phyloP scores from a whole-genome alignment of 345 rosid genomes.

The Angophora floribunda region DNA sequence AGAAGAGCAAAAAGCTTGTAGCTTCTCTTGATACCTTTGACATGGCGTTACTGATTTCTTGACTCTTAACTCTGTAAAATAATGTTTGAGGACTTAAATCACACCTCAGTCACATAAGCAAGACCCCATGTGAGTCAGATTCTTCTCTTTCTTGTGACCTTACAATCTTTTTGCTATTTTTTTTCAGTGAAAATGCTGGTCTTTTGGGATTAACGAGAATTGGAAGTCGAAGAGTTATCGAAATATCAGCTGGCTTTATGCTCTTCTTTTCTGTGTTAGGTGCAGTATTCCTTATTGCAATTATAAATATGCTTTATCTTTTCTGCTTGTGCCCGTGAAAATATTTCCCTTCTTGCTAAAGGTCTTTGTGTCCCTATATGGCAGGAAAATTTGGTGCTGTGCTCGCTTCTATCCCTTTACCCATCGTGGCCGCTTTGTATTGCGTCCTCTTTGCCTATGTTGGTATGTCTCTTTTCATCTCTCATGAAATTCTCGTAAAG shows the following conservation, averaged over 20 bases:
- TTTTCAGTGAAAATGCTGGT: conserved; percentile 80
- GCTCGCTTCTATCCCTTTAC: conserved; percentile 82
- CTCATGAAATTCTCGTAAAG: neutral
- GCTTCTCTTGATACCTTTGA: neutral
- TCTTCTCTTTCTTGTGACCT: neutral
- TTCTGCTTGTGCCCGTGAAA: neutral
- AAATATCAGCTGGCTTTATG: conserved; percentile 81
- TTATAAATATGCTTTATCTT: neutral
- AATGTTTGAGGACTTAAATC: neutral
- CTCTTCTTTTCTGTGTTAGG: conserved; percentile 86
- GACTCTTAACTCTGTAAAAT: neutral
- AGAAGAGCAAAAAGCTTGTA: neutral
- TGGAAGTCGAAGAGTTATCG: conserved; percentile 78
- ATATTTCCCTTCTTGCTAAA: neutral
- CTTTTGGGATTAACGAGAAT: conserved; percentile 78
- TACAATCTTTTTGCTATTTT: neutral
- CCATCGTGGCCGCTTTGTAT: conserved; percentile 71
- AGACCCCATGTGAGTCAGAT: neutral
- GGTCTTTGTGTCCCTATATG: neutral
- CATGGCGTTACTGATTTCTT: neutral
- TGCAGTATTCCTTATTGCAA: neutral
- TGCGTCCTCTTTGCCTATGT: conserved; percentile 82
- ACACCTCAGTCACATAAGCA: neutral
- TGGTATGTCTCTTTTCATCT: conserved; percentile 34
- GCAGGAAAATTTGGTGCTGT: conserved; percentile 93